Conservation (phyloP, 2,329 filamentous ascomycete genomes). For the Calonectria ilicicola region DNA sequence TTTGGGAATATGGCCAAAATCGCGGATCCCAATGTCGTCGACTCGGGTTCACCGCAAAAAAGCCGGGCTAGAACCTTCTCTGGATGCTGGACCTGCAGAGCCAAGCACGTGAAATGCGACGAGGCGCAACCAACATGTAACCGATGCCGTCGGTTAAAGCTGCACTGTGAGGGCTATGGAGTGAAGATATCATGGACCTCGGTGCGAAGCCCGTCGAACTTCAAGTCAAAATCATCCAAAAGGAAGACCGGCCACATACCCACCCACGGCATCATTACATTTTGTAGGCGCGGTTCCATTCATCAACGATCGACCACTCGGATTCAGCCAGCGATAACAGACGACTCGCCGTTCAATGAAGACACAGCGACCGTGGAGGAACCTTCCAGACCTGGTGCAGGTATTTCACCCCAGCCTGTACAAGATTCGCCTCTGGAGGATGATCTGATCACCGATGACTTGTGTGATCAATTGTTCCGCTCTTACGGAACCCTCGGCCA, state of each 20-base stretch:
- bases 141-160: constrained; percentile 31
- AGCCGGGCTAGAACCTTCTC: constrained; percentile 40
- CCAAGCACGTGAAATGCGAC: constrained; percentile 45
- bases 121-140: constrained; percentile 33
- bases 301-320: background rate
- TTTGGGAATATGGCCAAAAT: constrained; percentile 22
- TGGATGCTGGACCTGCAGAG: constrained; percentile 42
- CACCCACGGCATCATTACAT: background rate
- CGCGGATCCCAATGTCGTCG: background rate
- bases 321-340: background rate
- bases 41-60: constrained; percentile 20
- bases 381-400: background rate
- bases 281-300: background rate
- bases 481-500: constrained; percentile 33
- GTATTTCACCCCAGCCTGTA: background rate
- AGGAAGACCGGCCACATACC: constrained; percentile 18
- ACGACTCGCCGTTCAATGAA: background rate
- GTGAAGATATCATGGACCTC: constrained; percentile 38
- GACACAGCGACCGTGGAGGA: too few species aligned
- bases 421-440: background rate
- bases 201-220: constrained; percentile 36
- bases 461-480: constrained; percentile 33
- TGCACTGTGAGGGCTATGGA: constrained; percentile 36
- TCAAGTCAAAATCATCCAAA: background rate
- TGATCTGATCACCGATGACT: background rate